Conservation (phyloP, 1,284 basidiomycete species). For the Lignosus rhinocerotis region DNA sequence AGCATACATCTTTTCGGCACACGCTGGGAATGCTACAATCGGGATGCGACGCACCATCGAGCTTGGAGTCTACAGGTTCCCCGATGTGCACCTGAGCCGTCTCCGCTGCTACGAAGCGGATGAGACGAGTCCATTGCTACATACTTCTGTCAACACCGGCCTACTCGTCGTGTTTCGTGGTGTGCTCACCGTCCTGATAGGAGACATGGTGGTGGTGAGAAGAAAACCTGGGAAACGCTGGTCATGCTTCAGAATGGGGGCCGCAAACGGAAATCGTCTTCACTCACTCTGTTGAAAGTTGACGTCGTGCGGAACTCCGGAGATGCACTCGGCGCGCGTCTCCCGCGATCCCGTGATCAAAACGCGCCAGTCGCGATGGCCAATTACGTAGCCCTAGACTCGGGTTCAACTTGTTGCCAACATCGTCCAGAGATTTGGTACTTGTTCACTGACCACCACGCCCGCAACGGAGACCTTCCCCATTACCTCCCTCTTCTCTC, state of each 20-base stretch:
- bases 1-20: neutral
- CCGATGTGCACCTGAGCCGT: slow-evolving; percentile 75
- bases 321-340: slow-evolving; percentile 1
- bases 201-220: slow-evolving; percentile 46
- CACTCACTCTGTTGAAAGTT: too few relatives aligned
- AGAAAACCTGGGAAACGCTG: slow-evolving; percentile 7
- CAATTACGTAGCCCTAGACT: slow-evolving; percentile 15
- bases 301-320: neutral
- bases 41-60: slow-evolving; percentile 54
- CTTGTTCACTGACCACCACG: neutral
- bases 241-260: slow-evolving; percentile 6
- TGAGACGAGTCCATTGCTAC: slow-evolving; percentile 78
- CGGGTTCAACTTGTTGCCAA: slow-evolving; percentile 9
- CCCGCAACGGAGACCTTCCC: neutral
- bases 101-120: slow-evolving; percentile 82
- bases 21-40: neutral
- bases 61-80: slow-evolving; percentile 65
- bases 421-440: neutral
- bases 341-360: slow-evolving; percentile 18
- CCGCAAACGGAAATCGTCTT: slow-evolving; percentile 3
- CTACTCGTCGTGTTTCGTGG: neutral
- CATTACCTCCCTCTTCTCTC: neutral
- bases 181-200: slow-evolving; percentile 54
- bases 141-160: slow-evolving; percentile 1
- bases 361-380: slow-evolving; percentile 15